A percentile compares a stretch with the other conserved stretches of the same genome.
These are phyloP conservation scores for Selaginella tamariscina DNA, from an alignment of 75 land plant species.

Conservation along the genomic window DNA sequence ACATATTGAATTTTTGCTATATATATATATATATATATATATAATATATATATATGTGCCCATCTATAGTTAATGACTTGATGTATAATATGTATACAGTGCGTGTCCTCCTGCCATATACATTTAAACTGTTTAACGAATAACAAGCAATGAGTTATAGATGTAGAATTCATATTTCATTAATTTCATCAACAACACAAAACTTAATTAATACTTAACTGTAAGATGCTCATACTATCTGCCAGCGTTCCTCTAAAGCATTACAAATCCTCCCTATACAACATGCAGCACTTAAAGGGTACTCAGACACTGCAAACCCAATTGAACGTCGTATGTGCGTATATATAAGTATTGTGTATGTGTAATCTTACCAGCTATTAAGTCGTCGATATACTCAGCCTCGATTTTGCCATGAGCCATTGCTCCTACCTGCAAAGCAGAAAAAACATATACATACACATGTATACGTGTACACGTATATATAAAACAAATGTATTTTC, in stretches of 20 bases:
- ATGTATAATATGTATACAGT: too few species aligned
- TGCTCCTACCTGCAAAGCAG: conserved; percentile 63
- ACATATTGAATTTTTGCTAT: too few species aligned
- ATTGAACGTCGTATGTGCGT: neutral
- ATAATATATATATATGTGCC: too few species aligned
- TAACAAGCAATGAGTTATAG: too few species aligned
- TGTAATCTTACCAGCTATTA: conserved; percentile 45
- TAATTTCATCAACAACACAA: too few species aligned
- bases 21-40: too few species aligned
- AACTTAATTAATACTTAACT: too few species aligned
- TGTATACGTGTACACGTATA: neutral
- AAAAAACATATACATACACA: too few species aligned
- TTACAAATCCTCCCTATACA: conserved; percentile 54
- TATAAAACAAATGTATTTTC: neutral
- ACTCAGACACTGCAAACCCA: conserved; percentile 55
- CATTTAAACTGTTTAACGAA: too few species aligned
- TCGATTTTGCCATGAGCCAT: conserved; percentile 92
- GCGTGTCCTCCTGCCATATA: too few species aligned
- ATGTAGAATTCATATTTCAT: too few species aligned
- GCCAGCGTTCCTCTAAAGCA: conserved; percentile 50
- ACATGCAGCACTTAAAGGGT: conserved; percentile 75
- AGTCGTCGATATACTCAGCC: conserved; percentile 57
- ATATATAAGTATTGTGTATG: neutral
- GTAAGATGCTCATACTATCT: conserved; percentile 32
- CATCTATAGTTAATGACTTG: too few species aligned